Evolutionary conservation across 225 moss, liverwort and hornwort species (phyloP).

Genomic region (Neckera pumila): DNA sequence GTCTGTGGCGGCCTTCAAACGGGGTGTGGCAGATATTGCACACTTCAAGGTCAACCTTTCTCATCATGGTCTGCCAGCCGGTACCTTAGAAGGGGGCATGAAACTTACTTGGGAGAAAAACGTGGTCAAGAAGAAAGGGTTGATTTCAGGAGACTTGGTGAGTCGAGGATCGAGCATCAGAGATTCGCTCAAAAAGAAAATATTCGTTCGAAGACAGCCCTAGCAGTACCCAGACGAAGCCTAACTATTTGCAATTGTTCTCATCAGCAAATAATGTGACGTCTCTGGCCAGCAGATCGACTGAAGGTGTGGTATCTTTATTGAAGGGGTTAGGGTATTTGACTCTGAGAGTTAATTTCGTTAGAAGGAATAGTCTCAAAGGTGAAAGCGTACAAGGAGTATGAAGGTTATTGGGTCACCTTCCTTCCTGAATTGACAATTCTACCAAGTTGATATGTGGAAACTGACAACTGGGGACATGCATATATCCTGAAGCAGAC

Average conservation of each 20-base stretch:
- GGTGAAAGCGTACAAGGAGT: neutral
- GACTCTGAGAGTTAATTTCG: neutral
- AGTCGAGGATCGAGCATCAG: conserved; percentile 35
- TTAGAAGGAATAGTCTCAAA: neutral
- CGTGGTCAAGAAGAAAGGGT: conserved; percentile 30
- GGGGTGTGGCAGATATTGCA: conserved; percentile 57
- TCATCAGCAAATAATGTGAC: neutral
- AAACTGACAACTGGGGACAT: neutral
- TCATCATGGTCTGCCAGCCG: conserved; percentile 81
- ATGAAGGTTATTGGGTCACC: neutral
- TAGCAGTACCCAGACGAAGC: neutral
- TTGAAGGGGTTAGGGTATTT: neutral
- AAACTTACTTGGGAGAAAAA: conserved; percentile 75
- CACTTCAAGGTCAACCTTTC: conserved; percentile 83
- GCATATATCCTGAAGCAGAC: neutral
- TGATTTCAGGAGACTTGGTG: conserved; percentile 11
- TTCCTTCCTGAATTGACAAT: neutral
- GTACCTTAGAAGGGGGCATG: conserved; percentile 87
- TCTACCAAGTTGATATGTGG: neutral
- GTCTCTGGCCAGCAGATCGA: neutral
- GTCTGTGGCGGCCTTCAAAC: conserved; percentile 65
- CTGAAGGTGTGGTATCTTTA: neutral
- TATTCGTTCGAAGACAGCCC: conserved; percentile 35
- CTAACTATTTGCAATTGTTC: neutral
- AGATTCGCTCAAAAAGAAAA: conserved; percentile 44